Evolutionary conservation across 2,329 filamentous ascomycete genomes (phyloP).

Genomic region (Claviceps paspali): DNA sequence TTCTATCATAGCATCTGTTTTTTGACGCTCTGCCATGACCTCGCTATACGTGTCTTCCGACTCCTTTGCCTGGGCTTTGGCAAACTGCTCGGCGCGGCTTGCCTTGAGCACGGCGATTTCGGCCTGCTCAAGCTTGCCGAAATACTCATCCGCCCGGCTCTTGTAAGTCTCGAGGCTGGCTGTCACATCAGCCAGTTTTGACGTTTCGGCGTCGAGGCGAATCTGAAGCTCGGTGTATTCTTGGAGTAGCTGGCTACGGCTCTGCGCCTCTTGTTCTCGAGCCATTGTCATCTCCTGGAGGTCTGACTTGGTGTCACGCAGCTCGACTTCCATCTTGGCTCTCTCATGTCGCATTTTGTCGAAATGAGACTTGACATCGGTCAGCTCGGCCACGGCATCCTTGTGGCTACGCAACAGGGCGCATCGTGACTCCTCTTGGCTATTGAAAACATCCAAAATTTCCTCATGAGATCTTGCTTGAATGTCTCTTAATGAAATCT

Average conservation of each 20-base stretch:
- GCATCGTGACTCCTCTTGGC: slow-evolving; percentile 77
- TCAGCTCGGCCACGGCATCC: slow-evolving; percentile 67
- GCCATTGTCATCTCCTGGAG: slow-evolving; percentile 64
- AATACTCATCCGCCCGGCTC: slow-evolving; percentile 86
- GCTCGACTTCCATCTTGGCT: slow-evolving; percentile 65
- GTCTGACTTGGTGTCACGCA: slow-evolving; percentile 72
- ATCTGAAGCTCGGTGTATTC: slow-evolving; percentile 93
- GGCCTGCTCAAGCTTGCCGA: slow-evolving; percentile 90
- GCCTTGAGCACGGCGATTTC: slow-evolving; percentile 93
- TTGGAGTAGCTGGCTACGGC: slow-evolving; percentile 73
- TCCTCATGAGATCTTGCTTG: slow-evolving; percentile 91
- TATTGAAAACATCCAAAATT: slow-evolving; percentile 80
- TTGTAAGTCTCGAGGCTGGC: slow-evolving; percentile 83
- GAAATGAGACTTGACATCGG: slow-evolving; percentile 73
- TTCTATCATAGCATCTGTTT: slow-evolving; percentile 75
- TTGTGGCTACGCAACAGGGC: slow-evolving; percentile 74
- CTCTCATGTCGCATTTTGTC: slow-evolving; percentile 77
- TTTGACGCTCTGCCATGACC: slow-evolving; percentile 82
- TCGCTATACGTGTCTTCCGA: slow-evolving; percentile 81
- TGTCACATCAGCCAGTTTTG: slow-evolving; percentile 68
- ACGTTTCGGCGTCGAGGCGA: slow-evolving; percentile 74
- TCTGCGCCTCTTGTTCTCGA: slow-evolving; percentile 75
- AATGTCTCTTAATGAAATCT: slow-evolving; percentile 78
- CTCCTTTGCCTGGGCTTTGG: slow-evolving; percentile 76
- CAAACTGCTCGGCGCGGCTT: slow-evolving; percentile 81